Base-by-base conservation (phyloP, 768 basidiomycete species). In the Lepiota venenata region DNA sequence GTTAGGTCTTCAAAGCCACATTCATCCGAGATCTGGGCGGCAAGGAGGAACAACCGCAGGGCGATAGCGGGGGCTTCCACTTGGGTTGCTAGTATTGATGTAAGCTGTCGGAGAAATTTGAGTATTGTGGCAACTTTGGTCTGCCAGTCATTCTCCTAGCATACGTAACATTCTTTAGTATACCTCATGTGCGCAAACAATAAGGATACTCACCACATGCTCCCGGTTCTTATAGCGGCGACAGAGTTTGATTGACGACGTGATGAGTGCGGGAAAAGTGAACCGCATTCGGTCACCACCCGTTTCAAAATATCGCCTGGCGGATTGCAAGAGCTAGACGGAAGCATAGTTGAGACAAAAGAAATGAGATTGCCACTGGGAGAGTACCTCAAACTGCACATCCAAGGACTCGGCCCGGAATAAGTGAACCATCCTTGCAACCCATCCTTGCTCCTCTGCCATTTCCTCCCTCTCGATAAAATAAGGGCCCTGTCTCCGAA, bases 371-470 rank as follows among this genome's bases (percentile, higher is more conserved):
- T 50, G 25, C 27, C 9, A 25, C 21, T 12, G 53, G 18, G 37
- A 48, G 45, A 66, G 22, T 56, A 91, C 95, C 80, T 94, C 88
- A 60, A 93, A 96, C 63, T 99, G 97, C 12, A 87, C 82, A 60
- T 82, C 88, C 59, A 98, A 68, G 22, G 91, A 88, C 47, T 97
- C 93, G 0, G 91, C 81, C 18, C 87, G 76, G 83, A 98, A 97
- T 29, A 98, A 68, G 74, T 99, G 97, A 2, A 98, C 90, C 92
- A 98, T 98, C 58, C 96, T 76, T 38, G 97, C 96, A 14, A 98
- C 84, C 97, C 97, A 99, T 0, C 97, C 97, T 63, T 99, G 97
- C 68, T 99, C 97, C 68, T 99, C 97, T 0, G 94, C 95, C 75
- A 94, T 79, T 64, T 98, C 96, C 66, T 95, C 91, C 47, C 86